Evolutionary conservation across 163 green algal genomes (phyloP), one percentile per base, ranked within the genome.

Genomic region (Trebouxiophyceae sp.): DNA sequence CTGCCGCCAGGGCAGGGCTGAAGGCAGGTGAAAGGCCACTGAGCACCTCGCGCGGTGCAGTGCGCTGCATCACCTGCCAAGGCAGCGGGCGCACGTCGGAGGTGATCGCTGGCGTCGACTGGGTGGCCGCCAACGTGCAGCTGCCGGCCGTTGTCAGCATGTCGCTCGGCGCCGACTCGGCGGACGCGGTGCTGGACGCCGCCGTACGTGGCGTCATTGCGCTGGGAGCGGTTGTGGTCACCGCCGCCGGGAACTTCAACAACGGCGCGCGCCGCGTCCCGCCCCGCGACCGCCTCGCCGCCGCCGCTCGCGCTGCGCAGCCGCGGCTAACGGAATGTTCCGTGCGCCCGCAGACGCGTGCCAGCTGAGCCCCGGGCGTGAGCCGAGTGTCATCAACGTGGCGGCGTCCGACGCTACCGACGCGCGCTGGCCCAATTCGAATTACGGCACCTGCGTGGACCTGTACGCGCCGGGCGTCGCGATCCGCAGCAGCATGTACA

Each of bases 231-330:
- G 63, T 55, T 5, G 74, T 79, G 19, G 63, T 87, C 23, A 77
- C 79, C 1, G 81, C 83, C 2, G 80, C 85, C 22, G 83, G 85
- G 32, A 90, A 92, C 66, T 86, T 82, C 68, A 77, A 84, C 45
- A 71, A 77, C 33, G 78, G 68, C 56, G 33, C n/a, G 22, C 8
- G 50, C 23, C 50, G 24, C 16, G 50, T 50, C 39, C 39, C 39
- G 8, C 39, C 39, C 12, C 39, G 16, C 16, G 12, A n/a, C 16
- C 39, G 39, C 39, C 16, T 12, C 24, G 50, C 50, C 16, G 24
- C 24, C 23, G 6, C 24, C 24, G 22, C 22, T 28, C 50, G 23
- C 8, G 12, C n/a, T 59, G 22, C 16, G 6, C 50, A 59, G n/a
- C 6, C n/a, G n/a, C 12, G 12, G 44, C 44, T 19, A 54, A 30